Percentiles rank a stretch among this genome's conserved stretches.
phyloP scores from a whole-genome alignment of 345 rosid species.

The Eucalyptus tenuipes region DNA sequence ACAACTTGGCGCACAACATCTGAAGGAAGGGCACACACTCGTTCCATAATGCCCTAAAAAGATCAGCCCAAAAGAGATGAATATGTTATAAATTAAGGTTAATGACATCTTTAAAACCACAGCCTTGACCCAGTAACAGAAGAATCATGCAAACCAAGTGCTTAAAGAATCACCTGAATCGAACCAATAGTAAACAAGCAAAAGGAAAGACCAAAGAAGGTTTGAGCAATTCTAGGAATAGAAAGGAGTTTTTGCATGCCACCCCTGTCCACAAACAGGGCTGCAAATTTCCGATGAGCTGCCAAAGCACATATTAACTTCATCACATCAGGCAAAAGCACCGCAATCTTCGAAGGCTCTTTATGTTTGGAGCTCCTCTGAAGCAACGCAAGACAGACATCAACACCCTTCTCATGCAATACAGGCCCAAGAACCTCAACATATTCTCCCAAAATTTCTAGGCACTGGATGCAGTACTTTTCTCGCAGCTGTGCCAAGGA shows the following conservation, averaged over 20 bases:
- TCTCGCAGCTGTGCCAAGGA: constrained; percentile 73
- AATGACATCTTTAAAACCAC: neutral
- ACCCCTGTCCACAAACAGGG: constrained; percentile 92
- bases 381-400: constrained; percentile 76
- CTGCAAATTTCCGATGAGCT: constrained; percentile 96
- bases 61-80: neutral
- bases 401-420: constrained; percentile 92
- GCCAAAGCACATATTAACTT: constrained; percentile 97
- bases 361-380: constrained; percentile 47
- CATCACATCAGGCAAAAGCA: constrained; percentile 86
- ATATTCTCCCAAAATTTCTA: constrained; percentile 85
- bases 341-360: constrained; percentile 24
- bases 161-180: constrained; percentile 51
- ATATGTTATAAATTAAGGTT: neutral
- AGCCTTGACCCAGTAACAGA: neutral
- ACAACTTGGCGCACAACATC: constrained; percentile 76
- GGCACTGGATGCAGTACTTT: constrained; percentile 90
- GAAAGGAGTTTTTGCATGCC: constrained; percentile 92
- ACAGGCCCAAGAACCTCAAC: constrained; percentile 99
- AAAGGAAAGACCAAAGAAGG: constrained; percentile 83
- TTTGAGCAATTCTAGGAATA: constrained; percentile 61
- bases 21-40: constrained; percentile 90
- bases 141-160: neutral
- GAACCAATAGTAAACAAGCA: constrained; percentile 91
- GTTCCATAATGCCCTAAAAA: constrained; percentile 92